Conservation (phyloP, 768 basidiomycete species). For the Strobilomyces dryophilus region DNA sequence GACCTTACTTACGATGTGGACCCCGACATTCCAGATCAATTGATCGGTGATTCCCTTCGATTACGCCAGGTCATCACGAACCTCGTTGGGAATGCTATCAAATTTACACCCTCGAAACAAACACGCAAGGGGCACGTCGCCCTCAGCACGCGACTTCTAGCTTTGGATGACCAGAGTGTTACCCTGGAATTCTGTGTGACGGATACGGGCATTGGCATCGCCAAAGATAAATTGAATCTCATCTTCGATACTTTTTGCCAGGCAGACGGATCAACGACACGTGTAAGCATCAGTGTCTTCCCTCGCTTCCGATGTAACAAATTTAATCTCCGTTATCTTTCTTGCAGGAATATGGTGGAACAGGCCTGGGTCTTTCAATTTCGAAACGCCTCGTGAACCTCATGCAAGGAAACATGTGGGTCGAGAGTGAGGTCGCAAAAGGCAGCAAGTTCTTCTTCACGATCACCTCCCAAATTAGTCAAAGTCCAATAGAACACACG, state of each 20-base stretch:
- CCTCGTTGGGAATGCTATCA: constrained; percentile 93
- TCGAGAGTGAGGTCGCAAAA: constrained; percentile 88
- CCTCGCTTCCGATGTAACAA: constrained; percentile 6
- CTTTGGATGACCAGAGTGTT: constrained; percentile 76
- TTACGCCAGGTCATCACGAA: constrained; percentile 95
- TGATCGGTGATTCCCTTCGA: constrained; percentile 94
- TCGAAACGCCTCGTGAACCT: constrained; percentile 95
- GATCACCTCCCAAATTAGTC: constrained; percentile 80
- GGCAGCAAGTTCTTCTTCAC: constrained; percentile 98
- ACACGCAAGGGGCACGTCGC: constrained; percentile 85
- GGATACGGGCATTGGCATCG: constrained; percentile 98
- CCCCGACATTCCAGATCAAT: constrained; percentile 91
- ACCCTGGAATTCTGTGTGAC: constrained; percentile 96
- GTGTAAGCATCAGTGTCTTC: constrained; percentile 46
- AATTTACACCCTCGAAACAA: constrained; percentile 86
- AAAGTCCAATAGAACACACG: constrained; percentile 67
- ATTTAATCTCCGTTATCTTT: constrained; percentile 14
- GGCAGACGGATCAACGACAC: constrained; percentile 95
- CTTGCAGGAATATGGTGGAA: constrained; percentile 89
- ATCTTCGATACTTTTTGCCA: constrained; percentile 99
- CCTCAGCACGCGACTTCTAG: constrained; percentile 76
- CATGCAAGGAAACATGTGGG: constrained; percentile 99
- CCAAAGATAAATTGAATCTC: constrained; percentile 94
- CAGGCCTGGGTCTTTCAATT: constrained; percentile 93
- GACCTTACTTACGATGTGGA: constrained; percentile 97